Conservation (phyloP, 331 rosid genomes). For the Arachis monticola region DNA sequence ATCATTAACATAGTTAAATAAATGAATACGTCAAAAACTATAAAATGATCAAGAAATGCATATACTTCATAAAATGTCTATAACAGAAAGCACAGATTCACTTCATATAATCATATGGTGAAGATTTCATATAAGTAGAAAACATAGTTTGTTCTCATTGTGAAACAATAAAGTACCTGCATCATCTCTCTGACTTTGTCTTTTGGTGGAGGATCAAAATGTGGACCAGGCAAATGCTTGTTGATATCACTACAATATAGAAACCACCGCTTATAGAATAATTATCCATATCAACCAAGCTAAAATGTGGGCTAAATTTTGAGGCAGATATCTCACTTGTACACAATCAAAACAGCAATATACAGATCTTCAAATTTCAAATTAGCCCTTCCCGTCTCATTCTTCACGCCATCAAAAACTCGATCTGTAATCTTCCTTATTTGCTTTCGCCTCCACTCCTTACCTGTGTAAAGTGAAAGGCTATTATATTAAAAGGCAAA, state of each 20-base stretch:
- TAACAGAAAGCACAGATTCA: constrained; percentile 11
- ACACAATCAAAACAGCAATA: constrained; percentile 83
- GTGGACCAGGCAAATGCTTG: constrained; percentile 81
- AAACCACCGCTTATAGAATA: constrained; percentile 24
- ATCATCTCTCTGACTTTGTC: constrained; percentile 54
- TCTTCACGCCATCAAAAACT: constrained; percentile 54
- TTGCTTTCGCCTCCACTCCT: constrained; percentile 65
- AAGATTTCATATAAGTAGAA: constrained; percentile 17
- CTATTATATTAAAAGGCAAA: background rate
- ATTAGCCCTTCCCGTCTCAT: constrained; percentile 38
- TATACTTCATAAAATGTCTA: constrained; percentile 1
- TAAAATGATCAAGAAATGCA: background rate
- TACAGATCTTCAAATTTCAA: constrained; percentile 80
- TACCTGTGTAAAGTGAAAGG: constrained; percentile 54
- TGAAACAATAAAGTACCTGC: constrained; percentile 54
- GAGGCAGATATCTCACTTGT: constrained; percentile 63
- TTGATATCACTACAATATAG: constrained; percentile 73
- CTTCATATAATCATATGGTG: background rate
- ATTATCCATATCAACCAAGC: constrained; percentile 11
- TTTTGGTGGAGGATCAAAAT: constrained; percentile 81
- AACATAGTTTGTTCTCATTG: constrained; percentile 24
- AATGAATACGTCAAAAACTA: background rate
- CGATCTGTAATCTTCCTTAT: constrained; percentile 67
- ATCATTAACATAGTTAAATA: background rate
- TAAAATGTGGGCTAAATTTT: constrained; percentile 3